phyloP scores from a whole-genome alignment of 2,329 filamentous ascomycete genomes.

The Drechslera avenae region DNA sequence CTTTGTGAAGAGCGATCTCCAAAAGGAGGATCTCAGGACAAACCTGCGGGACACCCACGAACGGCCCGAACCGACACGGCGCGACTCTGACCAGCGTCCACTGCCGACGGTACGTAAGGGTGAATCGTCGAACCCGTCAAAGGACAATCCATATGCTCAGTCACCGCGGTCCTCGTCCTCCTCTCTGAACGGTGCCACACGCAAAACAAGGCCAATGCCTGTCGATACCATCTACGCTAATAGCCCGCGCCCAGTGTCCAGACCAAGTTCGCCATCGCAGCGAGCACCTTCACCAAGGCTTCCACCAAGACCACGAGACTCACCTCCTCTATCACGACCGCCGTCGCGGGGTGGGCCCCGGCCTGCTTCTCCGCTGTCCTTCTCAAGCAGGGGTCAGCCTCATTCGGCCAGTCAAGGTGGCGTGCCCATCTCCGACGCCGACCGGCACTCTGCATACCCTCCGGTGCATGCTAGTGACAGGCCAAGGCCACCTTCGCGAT shows the following conservation, averaged over 20 bases:
- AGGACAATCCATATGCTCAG: conserved; percentile 29
- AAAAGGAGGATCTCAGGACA: conserved; percentile 41
- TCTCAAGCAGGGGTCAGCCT: conserved; percentile 23
- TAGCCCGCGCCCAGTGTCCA: conserved; percentile 25
- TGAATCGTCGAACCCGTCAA: conserved; percentile 34
- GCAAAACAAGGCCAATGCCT: conserved; percentile 23
- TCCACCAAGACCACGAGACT: conserved; percentile 29
- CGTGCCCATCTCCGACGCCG: conserved; percentile 27
- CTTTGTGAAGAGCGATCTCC: conserved; percentile 46
- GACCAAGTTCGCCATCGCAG: conserved; percentile 37
- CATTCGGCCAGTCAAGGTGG: conserved; percentile 27
- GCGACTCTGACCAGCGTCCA: conserved; percentile 22
- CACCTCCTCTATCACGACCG: conserved; percentile 34
- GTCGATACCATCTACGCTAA: conserved; percentile 25
- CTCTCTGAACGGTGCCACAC: conserved; percentile 29
- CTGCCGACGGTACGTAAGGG: conserved; percentile 21
- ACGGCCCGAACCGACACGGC: conserved; percentile 22
- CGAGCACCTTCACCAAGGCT: conserved; percentile 36
- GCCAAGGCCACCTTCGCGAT: conserved; percentile 35
- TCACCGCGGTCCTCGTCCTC: conserved; percentile 43
- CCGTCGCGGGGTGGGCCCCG: conserved; percentile 34
- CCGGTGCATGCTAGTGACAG: conserved; percentile 27
- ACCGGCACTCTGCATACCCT: conserved; percentile 43
- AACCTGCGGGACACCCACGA: conserved; percentile 29
- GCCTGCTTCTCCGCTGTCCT: conserved; percentile 35